Base-by-base conservation (phyloP, 495 filamentous ascomycete genomes). In the Penicillium ochrochloron region DNA sequence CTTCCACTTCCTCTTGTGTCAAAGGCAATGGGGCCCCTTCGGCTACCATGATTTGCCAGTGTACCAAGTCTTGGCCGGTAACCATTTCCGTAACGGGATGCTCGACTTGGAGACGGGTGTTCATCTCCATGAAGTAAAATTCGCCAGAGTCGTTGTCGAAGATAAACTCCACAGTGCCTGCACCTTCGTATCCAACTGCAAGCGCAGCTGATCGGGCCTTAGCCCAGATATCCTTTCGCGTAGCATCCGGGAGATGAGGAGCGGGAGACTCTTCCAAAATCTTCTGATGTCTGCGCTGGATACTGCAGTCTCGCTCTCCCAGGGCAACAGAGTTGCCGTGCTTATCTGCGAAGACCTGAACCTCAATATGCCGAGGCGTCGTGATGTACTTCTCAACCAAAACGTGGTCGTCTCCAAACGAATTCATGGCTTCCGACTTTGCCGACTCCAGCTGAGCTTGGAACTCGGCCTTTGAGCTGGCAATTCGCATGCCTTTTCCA, bases 71-170 rank as follows among this genome's bases (percentile, higher is more conserved):
- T 65, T 93, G 90, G 17, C 94, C 94, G 15, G 94, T 97, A 34
- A 98, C 90, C 89, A 93, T 95, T 77, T 99, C 95, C 3, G 92
- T 98, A 23, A 98, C 95, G 10, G 95, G 96, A 68, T 99, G 95
- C 76, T 99, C 95, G 25, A 99, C 95, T 73, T 99, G 95, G 10
- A 99, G 83, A 57, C 95, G 85, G 0, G 95, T 97, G 78, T 99
- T 99, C 95, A 98, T 98, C 78, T 99, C 95, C 95, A 99, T 98
- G 78, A 99, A 99, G 81, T 92, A 99, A 77, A 98, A 98, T 50
- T 94, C 84, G 9, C 90, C 91, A 0, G 89, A 89, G 63, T 97
- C 96, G 69, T 95, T 96, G 80, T 99, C 96, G 61, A 99, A 94
- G 62, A 99, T 99, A 75, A 97, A 99, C 73, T 99, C 95, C 7